A percentile compares a stretch with the other conserved stretches of the same genome.
phyloP scores from a whole-genome alignment of 2,329 filamentous ascomycete genomes.

The Epichloe gansuensis region DNA sequence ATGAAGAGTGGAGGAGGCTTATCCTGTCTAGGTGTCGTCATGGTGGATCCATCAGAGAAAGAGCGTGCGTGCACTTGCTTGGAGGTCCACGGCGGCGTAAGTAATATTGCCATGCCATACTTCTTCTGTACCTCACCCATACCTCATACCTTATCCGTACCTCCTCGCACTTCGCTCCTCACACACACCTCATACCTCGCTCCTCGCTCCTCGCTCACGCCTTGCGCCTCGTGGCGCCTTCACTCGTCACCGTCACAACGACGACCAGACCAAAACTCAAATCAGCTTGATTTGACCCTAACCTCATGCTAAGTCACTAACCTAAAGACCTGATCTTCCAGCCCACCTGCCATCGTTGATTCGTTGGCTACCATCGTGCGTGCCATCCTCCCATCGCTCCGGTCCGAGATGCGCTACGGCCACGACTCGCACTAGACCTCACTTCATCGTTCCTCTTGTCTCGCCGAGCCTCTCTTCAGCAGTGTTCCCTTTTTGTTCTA shows the following conservation, averaged over 20 bases:
- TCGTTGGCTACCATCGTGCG: neutral
- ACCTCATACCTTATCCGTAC: too few relatives aligned
- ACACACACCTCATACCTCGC: neutral
- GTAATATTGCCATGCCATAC: too few relatives aligned
- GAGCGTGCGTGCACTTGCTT: too few relatives aligned
- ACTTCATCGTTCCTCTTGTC: neutral
- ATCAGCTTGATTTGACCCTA: neutral
- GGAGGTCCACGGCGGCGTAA: too few relatives aligned
- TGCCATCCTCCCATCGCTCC: neutral
- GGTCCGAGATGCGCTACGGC: conserved; percentile 6
- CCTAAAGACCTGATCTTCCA: neutral
- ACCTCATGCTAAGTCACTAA: neutral
- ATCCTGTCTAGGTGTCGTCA: too few relatives aligned
- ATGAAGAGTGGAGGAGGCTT: too few relatives aligned
- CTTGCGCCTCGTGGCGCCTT: neutral
- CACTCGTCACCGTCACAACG: neutral
- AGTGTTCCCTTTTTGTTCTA: conserved; percentile 4
- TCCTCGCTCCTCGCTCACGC: neutral
- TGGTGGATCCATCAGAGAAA: too few relatives aligned
- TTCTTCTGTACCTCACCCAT: too few relatives aligned
- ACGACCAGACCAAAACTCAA: neutral
- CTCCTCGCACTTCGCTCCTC: too few relatives aligned
- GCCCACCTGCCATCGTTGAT: neutral
- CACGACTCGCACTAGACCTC: neutral
- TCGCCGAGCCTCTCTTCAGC: conserved; percentile 9